Evolutionary conservation across 2,329 filamentous ascomycete genomes (phyloP), one percentile per base, ranked within the genome.

Genomic region (Elsinoe necatrix): DNA sequence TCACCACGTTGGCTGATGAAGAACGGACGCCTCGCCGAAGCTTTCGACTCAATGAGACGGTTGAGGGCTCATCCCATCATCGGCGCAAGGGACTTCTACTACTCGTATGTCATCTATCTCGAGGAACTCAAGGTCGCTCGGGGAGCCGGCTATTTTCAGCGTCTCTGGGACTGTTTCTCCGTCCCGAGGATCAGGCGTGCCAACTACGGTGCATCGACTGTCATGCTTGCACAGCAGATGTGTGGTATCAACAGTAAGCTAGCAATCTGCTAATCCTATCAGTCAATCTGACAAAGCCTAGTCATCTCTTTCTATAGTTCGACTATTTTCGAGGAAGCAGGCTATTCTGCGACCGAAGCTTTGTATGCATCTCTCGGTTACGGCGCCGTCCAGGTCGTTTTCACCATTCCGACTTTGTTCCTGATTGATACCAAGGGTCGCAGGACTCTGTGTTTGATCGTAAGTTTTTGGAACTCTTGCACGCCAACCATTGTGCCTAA

Each of bases 321-420:
- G 1, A 60, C 55, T 14, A 54, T 64, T 29, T 62, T 64, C 25
- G 45, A 59, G 4, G 50, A 61, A 6, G 59, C 59, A 18, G 67
- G 65, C 7, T 70, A 68, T 52, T 58, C 57, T 5, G 57, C 60
- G 2, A 63, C 63, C 5, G 60, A 64, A 20, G 67, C 68, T 2
- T 67, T 84, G n/a, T 68, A 81, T 16, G 80, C 77, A 0, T 80
- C 79, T 0, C 78, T 77, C 63, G 80, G 80, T 0, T 83, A 82
- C 58, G 81, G 81, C 2, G 67, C 82, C 0, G 72, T 81, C 56
- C 82, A 78, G 60, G 82, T 82, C 60, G 43, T 81, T 48, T 82
- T 82, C 61, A 79, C 80, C 0, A 77, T 76, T 58, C 80, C 80
- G 0, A 80, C 80, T 1, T 68, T 84, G 34, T 82, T 74, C 74